phyloP scores from a whole-genome alignment of 257 asterid species.

The Solanum raphanifolium region DNA sequence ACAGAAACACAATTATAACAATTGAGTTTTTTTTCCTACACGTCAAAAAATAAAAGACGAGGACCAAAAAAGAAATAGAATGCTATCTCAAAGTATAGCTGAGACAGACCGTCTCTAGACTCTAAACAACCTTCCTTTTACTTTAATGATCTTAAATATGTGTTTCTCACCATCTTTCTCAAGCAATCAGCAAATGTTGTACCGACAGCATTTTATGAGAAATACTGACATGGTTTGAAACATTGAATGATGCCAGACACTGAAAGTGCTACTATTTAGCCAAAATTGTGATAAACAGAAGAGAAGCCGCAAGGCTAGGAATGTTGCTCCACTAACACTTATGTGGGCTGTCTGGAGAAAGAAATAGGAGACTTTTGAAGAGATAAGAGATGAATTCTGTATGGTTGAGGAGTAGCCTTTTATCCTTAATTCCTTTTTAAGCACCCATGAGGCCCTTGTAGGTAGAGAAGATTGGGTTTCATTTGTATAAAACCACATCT shows the following conservation, averaged over 20 bases:
- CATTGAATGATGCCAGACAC: not conserved
- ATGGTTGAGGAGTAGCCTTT: not conserved
- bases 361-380: not conserved
- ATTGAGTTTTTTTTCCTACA: not conserved
- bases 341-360: not conserved
- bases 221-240: not conserved
- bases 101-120: not conserved
- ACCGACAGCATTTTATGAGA: not conserved
- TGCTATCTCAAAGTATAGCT: not conserved
- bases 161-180: not conserved
- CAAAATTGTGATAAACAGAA: not conserved
- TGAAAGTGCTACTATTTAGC: not conserved
- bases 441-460: not conserved
- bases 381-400: not conserved
- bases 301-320: not conserved
- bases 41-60: not conserved
- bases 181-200: not conserved
- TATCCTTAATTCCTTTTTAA: not conserved
- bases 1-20: not conserved
- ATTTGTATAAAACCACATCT: not conserved
- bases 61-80: not conserved
- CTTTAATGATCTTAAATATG: not conserved
- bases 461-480: not conserved
- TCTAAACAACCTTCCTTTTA: not conserved
- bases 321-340: not conserved